phyloP scores from a whole-genome alignment of 148 eudicot genomes.

The Fagopyrum homotropicum region DNA sequence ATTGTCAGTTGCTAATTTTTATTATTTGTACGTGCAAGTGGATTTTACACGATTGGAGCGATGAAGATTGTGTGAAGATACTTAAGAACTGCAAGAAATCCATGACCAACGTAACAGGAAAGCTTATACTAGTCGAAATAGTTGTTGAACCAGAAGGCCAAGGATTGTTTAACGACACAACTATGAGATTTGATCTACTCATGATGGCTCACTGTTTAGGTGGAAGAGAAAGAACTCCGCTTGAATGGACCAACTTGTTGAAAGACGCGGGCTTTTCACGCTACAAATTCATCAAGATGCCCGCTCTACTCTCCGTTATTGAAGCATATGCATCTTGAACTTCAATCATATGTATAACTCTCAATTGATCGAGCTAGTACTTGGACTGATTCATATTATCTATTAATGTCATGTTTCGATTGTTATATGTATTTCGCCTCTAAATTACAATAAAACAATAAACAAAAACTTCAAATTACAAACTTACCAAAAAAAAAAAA shows the following conservation, averaged over 20 bases:
- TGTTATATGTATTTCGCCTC: not conserved
- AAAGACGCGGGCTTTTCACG: slow-evolving; percentile 26
- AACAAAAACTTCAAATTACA: too few species aligned
- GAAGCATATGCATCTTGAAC: slow-evolving; percentile 10
- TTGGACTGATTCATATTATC: too few species aligned
- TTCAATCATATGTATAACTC: too few species aligned
- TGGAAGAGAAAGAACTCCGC: slow-evolving; percentile 32
- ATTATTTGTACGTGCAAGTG: slow-evolving; percentile 14
- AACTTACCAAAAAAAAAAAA: too few species aligned
- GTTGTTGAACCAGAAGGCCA: slow-evolving; percentile 21
- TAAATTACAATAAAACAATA: too few species aligned
- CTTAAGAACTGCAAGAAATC: slow-evolving; percentile 28
- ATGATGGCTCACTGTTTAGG: slow-evolving; percentile 28
- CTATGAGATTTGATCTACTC: slow-evolving; percentile 17
- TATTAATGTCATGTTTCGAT: not conserved
- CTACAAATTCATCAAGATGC: slow-evolving; percentile 19
- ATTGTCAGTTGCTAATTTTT: too few species aligned
- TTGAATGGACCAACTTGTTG: slow-evolving; percentile 22
- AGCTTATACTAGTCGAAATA: slow-evolving; percentile 22
- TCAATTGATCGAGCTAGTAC: too few species aligned
- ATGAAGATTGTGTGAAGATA: slow-evolving; percentile 29
- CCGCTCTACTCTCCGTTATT: slow-evolving; percentile 26
- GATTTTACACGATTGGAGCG: slow-evolving; percentile 38
- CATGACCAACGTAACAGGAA: slow-evolving; percentile 24
- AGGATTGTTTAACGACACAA: slow-evolving; percentile 18